These are phyloP conservation scores for Aaosphaeria pasadenensis DNA, from an alignment of 2,329 filamentous ascomycete species.

Conservation along the genomic window DNA sequence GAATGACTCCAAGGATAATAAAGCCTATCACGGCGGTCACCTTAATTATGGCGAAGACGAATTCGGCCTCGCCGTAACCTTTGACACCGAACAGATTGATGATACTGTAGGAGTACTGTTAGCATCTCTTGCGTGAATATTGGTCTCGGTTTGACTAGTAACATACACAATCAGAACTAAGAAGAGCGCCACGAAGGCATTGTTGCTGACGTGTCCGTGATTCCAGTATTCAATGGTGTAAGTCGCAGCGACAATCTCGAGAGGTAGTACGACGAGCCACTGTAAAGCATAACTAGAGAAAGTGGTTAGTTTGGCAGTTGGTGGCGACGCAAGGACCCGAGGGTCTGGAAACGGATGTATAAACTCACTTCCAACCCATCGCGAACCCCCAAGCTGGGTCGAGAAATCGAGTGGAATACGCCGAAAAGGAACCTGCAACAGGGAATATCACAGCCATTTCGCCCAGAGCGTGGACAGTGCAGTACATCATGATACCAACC, in stretches of 20 bases:
- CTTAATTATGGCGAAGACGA: slow-evolving; percentile 83
- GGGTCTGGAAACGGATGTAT: slow-evolving; percentile 8
- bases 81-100: slow-evolving; percentile 70
- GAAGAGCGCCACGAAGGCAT: slow-evolving; percentile 79
- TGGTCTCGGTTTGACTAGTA: neutral
- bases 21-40: slow-evolving; percentile 83
- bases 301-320: slow-evolving; percentile 10
- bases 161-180: slow-evolving; percentile 63
- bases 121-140: neutral
- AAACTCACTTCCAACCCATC: slow-evolving; percentile 76
- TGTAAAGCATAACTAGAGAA: slow-evolving; percentile 66
- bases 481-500: slow-evolving; percentile 85
- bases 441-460: slow-evolving; percentile 90
- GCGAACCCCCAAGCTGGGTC: slow-evolving; percentile 94
- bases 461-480: slow-evolving; percentile 85
- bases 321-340: slow-evolving; percentile 5
- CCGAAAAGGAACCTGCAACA: slow-evolving; percentile 86
- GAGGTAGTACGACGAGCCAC: slow-evolving; percentile 79
- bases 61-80: slow-evolving; percentile 87
- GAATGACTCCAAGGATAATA: slow-evolving; percentile 79
- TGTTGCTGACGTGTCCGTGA: slow-evolving; percentile 43
- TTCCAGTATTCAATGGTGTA: slow-evolving; percentile 84
- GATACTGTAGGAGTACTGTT: neutral
- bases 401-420: slow-evolving; percentile 87
- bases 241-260: slow-evolving; percentile 84